Base-by-base conservation (phyloP, 768 basidiomycete genomes). In the Boletus reticuloceps region DNA sequence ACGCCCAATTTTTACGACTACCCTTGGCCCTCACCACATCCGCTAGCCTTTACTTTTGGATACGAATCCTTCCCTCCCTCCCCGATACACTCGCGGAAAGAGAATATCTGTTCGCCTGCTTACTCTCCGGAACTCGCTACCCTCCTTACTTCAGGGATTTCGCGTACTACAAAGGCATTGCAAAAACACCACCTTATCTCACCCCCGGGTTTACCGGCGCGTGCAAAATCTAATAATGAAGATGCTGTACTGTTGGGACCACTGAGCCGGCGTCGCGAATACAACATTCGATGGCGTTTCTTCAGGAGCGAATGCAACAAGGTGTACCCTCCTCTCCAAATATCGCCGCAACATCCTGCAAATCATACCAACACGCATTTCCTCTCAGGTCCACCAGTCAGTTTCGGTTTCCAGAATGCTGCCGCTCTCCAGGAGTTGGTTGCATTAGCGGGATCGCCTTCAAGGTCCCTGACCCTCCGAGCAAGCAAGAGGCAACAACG, bases 201-300 rank as follows among this genome's bases (percentile, higher is more conserved):
- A 11, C 89, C 89, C 1, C 80, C 83, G 3, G 76, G 66, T 6
- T 71, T 91, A 22, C 85, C 86, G 2, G 60, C 66, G n/a, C 80
- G 81, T 20, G 83, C 83, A 31, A 70, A 85, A 57, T 79, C 82
- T 19, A 58, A 67, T 3, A 85, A 87, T 10, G 75, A 80, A 53
- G 85, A 88, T 50, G 83, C 84, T 2, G 67, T 67, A 29, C 60
- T 86, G 5, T 71, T 88, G 34, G 89, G 89, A 3, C 80, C 77
- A 11, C 74, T 91, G 41, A 88, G 87, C 74, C 88, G 82, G 64
- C 82, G 90, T 36, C 80, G 89, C 42, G 82, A 90, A 66, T 77
- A 83, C 47, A 93, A 94, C 69, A 76, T 84, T 44, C 82, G 83
- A 20, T 82, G 86, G 83, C 81, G 83, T 20, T 88, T 77, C 63